Percentiles rank a stretch among this genome's conserved stretches.
Conservation (phyloP, 2,329 filamentous ascomycete species). For the Cyclaneusma minus region DNA sequence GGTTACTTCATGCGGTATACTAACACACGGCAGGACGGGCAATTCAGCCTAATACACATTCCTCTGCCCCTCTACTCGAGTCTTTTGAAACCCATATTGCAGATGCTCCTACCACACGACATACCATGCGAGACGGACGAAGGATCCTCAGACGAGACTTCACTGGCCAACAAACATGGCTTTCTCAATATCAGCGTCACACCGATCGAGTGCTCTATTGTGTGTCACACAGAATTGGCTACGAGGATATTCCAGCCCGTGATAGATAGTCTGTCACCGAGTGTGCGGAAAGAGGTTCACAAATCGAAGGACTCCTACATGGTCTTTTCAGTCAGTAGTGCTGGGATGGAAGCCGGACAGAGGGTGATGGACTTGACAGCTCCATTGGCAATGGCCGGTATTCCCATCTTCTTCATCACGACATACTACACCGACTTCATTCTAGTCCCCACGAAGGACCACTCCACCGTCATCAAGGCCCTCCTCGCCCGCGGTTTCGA, state of each 20-base stretch:
- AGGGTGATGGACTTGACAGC: constrained; percentile 84
- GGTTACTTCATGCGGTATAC: constrained; percentile 4
- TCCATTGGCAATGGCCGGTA: constrained; percentile 78
- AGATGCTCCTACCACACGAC: constrained; percentile 57
- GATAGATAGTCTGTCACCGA: constrained; percentile 44
- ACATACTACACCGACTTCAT: constrained; percentile 98
- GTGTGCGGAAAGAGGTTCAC: constrained; percentile 38
- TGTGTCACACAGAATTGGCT: constrained; percentile 66
- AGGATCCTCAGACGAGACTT: constrained; percentile 27
- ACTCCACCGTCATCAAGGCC: constrained; percentile 58
- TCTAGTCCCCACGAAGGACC: constrained; percentile 64
- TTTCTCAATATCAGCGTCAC: constrained; percentile 93
- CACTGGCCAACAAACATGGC: constrained; percentile 43
- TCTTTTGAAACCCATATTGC: constrained; percentile 78
- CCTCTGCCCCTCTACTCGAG: constrained; percentile 62
- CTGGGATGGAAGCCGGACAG: constrained; percentile 80
- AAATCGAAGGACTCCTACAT: constrained; percentile 76
- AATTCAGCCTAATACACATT: constrained; percentile 79
- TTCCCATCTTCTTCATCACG: constrained; percentile 96
- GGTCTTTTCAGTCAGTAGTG: constrained; percentile 77
- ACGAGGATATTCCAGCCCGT: constrained; percentile 60
- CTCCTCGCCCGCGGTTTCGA: constrained; percentile 70
- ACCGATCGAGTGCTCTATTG: constrained; percentile 80
- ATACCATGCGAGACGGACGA: constrained; percentile 19
- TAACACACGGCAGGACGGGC: constrained; percentile 52